These are phyloP conservation scores for Fraxinus latifolia DNA, from an alignment of 305 asterid genomes.

Conservation along the genomic window DNA sequence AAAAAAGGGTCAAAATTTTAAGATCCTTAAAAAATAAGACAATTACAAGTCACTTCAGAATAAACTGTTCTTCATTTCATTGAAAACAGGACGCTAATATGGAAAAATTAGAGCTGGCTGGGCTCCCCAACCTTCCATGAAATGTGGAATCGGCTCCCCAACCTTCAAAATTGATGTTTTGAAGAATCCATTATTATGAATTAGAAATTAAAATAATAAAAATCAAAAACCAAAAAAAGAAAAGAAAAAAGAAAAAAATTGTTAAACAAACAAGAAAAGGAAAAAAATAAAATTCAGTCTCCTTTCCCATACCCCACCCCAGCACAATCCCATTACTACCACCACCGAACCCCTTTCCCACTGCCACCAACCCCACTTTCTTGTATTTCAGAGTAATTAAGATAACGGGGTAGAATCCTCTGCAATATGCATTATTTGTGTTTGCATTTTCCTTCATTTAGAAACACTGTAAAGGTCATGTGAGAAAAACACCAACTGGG, in stretches of 20 bases:
- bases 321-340: background rate
- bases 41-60: slow-evolving; percentile 1
- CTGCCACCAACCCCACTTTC: background rate
- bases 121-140: background rate
- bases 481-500: background rate
- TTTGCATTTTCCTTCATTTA: background rate
- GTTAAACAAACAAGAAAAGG: background rate
- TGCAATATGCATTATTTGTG: background rate
- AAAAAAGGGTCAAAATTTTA: background rate
- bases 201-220: background rate
- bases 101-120: background rate
- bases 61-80: background rate
- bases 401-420: background rate
- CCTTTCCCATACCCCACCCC: background rate
- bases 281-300: background rate
- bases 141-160: background rate
- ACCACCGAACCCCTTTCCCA: background rate
- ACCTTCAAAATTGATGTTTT: background rate
- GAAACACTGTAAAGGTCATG: background rate
- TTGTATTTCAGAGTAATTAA: background rate
- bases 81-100: background rate
- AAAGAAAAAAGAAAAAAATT: no score
- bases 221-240: no score
- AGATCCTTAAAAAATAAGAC: background rate
- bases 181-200: background rate